Percentiles rank a stretch among this genome's conserved stretches.
Evolutionary conservation across 805 yeast species (phyloP).

Genomic region (Clavispora santaluciae): DNA sequence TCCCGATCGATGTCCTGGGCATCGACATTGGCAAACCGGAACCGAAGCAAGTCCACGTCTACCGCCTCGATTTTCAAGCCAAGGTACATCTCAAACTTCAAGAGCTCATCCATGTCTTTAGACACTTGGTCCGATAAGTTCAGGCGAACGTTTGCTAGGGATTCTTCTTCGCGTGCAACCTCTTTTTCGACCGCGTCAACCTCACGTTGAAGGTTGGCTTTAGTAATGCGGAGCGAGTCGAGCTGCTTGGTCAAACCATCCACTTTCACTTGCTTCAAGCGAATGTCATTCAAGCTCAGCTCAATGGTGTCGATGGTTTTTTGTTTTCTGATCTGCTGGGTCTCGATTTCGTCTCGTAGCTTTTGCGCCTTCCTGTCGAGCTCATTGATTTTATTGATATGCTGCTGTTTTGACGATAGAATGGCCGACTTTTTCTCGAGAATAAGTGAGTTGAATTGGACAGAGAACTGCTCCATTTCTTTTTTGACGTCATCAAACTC

Average conservation of each 20-base stretch:
- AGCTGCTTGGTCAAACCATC: slow-evolving; percentile 33
- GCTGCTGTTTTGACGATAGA: slow-evolving; percentile 30
- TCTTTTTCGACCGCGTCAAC: slow-evolving; percentile 29
- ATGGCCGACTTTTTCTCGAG: slow-evolving; percentile 28
- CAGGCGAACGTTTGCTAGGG: slow-evolving; percentile 28
- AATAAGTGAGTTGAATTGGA: slow-evolving; percentile 31
- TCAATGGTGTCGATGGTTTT: slow-evolving; percentile 25
- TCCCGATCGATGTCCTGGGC: slow-evolving; percentile 37
- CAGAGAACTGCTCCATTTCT: slow-evolving; percentile 37
- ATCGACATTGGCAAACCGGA: slow-evolving; percentile 47
- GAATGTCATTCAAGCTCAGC: slow-evolving; percentile 19
- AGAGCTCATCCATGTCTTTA: slow-evolving; percentile 48
- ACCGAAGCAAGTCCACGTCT: slow-evolving; percentile 40
- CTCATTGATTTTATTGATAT: slow-evolving; percentile 26
- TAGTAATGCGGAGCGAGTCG: slow-evolving; percentile 25
- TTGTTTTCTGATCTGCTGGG: slow-evolving; percentile 20
- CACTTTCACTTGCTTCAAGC: slow-evolving; percentile 30
- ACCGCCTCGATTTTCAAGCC: slow-evolving; percentile 54
- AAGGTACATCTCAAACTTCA: slow-evolving; percentile 46
- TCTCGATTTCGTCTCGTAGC: slow-evolving; percentile 27
- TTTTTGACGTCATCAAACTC: slow-evolving; percentile 33
- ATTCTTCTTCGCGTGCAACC: slow-evolving; percentile 25
- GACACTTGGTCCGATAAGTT: slow-evolving; percentile 40
- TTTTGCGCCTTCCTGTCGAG: slow-evolving; percentile 26
- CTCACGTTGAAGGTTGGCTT: slow-evolving; percentile 20